Conservation (phyloP, 495 filamentous ascomycete genomes). For the Usnea hakonensis region DNA sequence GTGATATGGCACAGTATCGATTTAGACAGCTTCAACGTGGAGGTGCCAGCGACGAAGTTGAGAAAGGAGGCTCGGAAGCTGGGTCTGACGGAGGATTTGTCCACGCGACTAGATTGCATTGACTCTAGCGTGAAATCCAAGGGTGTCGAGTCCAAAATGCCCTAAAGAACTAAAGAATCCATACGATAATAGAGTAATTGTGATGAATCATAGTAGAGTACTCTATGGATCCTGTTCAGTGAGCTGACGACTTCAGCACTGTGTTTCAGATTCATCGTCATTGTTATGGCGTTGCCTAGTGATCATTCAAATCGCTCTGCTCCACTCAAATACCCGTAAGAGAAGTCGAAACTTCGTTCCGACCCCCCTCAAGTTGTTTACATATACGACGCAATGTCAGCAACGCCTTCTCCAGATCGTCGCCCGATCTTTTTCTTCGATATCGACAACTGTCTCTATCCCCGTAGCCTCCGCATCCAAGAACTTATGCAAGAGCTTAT, state of each 20-base stretch:
- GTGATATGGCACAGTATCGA: background rate
- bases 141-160: background rate
- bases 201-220: background rate
- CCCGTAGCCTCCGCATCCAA: constrained; percentile 50
- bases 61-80: background rate
- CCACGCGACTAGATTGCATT: background rate
- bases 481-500: constrained; percentile 68
- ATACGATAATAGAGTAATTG: too few species aligned
- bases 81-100: background rate
- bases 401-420: constrained; percentile 1
- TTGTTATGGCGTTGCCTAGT: background rate
- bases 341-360: background rate
- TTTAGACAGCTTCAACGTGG: background rate
- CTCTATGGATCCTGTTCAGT: background rate
- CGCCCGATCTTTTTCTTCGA: constrained; percentile 78
- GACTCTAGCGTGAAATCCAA: background rate
- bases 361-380: background rate
- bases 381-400: background rate
- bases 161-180: too few species aligned
- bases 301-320: background rate
- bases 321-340: background rate
- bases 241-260: background rate
- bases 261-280: background rate
- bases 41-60: background rate
- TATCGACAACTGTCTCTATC: constrained; percentile 88